Evolutionary conservation across 345 rosid species (phyloP).

Genomic region (Murraya koenigii): DNA sequence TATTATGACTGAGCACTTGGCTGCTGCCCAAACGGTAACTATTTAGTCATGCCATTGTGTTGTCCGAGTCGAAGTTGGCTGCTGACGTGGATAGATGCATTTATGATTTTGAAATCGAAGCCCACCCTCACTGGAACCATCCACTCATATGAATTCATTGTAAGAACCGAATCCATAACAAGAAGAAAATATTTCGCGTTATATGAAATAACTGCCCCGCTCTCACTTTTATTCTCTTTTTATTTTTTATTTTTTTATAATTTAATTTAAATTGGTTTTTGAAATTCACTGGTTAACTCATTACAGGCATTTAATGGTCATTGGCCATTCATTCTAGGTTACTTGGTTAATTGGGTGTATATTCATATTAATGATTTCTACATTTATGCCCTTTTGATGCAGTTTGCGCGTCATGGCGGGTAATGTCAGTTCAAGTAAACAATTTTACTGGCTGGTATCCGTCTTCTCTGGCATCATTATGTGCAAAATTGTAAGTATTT

Average conservation of each 20-base stretch:
- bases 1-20: no score
- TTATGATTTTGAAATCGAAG: neutral
- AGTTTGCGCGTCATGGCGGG: constrained; percentile 24
- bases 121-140: neutral
- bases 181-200: no score
- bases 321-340: neutral
- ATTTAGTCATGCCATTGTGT: no score
- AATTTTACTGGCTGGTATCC: constrained; percentile 33
- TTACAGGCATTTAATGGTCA: neutral
- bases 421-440: constrained; percentile 22
- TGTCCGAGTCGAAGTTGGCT: neutral
- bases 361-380: neutral
- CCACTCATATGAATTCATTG: neutral
- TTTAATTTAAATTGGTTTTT: no score
- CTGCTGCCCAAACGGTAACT: no score
- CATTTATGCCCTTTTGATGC: neutral
- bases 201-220: neutral
- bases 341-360: neutral
- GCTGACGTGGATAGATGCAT: neutral
- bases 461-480: constrained; percentile 42
- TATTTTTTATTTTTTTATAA: no score
- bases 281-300: neutral
- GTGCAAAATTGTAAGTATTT: constrained; percentile 46
- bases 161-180: no score
- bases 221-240: neutral